Conservation (phyloP, 495 filamentous ascomycete species). For the Evernia prunastri region DNA sequence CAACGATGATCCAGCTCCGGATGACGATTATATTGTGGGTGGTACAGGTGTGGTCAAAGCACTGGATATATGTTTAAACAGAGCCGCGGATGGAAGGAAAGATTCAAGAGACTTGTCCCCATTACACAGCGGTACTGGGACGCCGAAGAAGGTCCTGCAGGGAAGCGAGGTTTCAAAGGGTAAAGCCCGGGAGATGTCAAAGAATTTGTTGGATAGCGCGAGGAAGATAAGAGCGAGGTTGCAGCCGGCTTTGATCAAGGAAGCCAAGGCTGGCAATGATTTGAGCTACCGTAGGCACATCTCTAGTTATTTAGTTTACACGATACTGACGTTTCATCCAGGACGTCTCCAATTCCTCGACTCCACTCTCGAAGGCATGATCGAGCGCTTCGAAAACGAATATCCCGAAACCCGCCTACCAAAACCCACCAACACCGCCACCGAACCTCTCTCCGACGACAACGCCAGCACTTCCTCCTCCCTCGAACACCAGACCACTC, state of each 20-base stretch:
- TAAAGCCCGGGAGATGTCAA: constrained; percentile 88
- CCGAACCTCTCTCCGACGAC: constrained; percentile 33
- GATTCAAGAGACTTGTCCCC: constrained; percentile 36
- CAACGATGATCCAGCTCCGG: constrained; percentile 67
- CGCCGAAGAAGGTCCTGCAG: constrained; percentile 44
- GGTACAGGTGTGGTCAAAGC: constrained; percentile 94
- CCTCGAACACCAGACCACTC: constrained; percentile 32
- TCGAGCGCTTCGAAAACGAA: constrained; percentile 90
- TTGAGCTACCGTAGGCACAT: constrained; percentile 66
- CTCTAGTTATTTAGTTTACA: neutral
- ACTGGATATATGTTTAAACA: constrained; percentile 81
- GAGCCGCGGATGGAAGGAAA: constrained; percentile 42
- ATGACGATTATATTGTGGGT: constrained; percentile 92
- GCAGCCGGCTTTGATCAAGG: constrained; percentile 75
- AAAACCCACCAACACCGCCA: constrained; percentile 13
- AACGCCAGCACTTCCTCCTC: constrained; percentile 33
- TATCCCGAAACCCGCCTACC: constrained; percentile 78
- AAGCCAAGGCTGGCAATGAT: constrained; percentile 60
- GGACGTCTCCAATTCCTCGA: constrained; percentile 85
- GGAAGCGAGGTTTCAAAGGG: constrained; percentile 42
- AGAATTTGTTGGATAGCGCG: constrained; percentile 75
- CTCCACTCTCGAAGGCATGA: constrained; percentile 80
- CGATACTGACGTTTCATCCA: constrained; percentile 32
- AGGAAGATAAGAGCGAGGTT: constrained; percentile 79
- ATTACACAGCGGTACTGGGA: constrained; percentile 46